A percentile compares a stretch with the other conserved stretches of the same genome.
These are phyloP conservation scores for Solanum appendiculatum DNA, from an alignment of 257 asterid genomes.

Conservation along the genomic window DNA sequence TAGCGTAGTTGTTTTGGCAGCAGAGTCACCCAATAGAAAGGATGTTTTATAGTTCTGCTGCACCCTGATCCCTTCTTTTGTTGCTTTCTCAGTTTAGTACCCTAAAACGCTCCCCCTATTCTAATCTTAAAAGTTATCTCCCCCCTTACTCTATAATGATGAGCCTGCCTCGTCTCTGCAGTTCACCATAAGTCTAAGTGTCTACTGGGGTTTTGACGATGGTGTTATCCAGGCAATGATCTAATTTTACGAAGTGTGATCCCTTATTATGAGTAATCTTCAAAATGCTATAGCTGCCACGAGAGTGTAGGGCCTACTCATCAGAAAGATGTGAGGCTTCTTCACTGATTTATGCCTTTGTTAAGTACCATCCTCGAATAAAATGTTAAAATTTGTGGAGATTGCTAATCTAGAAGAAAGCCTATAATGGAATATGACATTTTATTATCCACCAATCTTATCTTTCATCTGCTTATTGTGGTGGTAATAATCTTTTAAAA, in stretches of 20 bases:
- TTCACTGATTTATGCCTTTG: neutral
- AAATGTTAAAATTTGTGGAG: neutral
- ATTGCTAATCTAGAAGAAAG: neutral
- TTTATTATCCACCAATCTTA: neutral
- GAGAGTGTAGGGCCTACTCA: neutral
- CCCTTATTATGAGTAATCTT: neutral
- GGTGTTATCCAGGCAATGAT: neutral
- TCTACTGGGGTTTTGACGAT: neutral
- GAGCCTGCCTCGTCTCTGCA: neutral
- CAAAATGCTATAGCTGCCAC: neutral
- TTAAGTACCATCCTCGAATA: neutral
- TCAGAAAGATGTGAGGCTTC: neutral
- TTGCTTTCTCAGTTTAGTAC: neutral
- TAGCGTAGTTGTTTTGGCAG: neutral
- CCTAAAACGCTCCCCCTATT: neutral
- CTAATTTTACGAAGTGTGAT: neutral
- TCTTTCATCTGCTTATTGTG: neutral
- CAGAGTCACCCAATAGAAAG: neutral
- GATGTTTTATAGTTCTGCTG: neutral
- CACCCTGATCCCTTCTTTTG: neutral
- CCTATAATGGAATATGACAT: neutral
- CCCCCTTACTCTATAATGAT: neutral
- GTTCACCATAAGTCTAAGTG: neutral
- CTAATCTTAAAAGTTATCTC: neutral
- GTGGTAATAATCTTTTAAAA: neutral